Base-by-base conservation (phyloP, 306 rosid species). In the Medicago arabica region DNA sequence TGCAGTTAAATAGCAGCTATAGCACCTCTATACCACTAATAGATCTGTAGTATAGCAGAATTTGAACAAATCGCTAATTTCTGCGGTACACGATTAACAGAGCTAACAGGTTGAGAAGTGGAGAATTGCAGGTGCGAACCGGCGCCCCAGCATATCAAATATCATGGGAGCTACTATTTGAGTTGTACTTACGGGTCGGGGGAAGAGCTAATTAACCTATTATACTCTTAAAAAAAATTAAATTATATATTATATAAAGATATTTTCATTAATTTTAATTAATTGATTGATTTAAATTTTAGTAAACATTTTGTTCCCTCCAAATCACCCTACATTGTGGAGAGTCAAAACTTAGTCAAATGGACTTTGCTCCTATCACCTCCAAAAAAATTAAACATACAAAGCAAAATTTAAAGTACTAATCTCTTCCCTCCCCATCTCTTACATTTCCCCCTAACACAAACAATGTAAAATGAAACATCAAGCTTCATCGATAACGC, bases 291-390 rank as follows among this genome's bases (percentile, higher is more conserved):
- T 16, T 16, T 51, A 53, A 53, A 53, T 3, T 53, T 53, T 16
- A 16, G 59, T 53, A 53, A 53, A 17, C 59, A 53, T 53, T 53
- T 15, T 53, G 1, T 53, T 53, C 59, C 59, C 59, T 53, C 59
- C 59, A 53, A 51, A 53, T 17, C 59, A 3, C 59, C 51, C 51
- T 46, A 13, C 51, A 46, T 46, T 46, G 5, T 13, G 13, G 7
- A 46, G 51, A 46, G 16, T 5, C 16, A 46, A 46, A 46, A 12
- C 4, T 39, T 39, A 7, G 36, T 31, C 6, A 34, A 8, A 8
- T 3, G 8, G 16, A 46, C 16, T 46, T 46, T 11, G 5, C 51
- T 46, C 51, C 16, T 44, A 1, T 44, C 50, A n/a, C 50, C 50
- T 44, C n/a, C 51, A 12, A 44, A 10, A 43, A 7, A 43, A 9